Evolutionary conservation across 495 filamentous ascomycete genomes (phyloP).

Genomic region (Hypoxylon lenormandii): DNA sequence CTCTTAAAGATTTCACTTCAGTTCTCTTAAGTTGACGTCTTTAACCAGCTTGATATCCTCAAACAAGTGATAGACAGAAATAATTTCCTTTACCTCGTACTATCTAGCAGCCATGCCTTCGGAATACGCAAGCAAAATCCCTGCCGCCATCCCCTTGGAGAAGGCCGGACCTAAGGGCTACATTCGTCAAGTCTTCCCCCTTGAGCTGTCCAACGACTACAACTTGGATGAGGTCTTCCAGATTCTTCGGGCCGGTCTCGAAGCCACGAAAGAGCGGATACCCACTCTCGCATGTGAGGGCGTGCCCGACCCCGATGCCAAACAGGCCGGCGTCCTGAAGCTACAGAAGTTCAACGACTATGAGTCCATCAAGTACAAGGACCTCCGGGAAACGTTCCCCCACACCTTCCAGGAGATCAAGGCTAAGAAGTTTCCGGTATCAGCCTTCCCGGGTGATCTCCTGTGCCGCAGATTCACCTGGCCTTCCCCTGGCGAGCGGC

Average conservation of each 20-base stretch:
- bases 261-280: conserved; percentile 44
- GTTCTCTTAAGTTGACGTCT: neutral
- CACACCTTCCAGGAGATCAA: conserved; percentile 51
- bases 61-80: conserved; percentile 26
- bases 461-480: conserved; percentile 52
- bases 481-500: conserved; percentile 48
- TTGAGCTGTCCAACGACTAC: conserved; percentile 41
- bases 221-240: conserved; percentile 44
- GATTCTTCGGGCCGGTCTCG: conserved; percentile 48
- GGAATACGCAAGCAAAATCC: conserved; percentile 35
- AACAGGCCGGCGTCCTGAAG: conserved; percentile 51
- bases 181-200: conserved; percentile 51
- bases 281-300: conserved; percentile 51
- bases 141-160: conserved; percentile 49
- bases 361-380: conserved; percentile 48
- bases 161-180: conserved; percentile 55
- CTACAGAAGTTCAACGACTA: conserved; percentile 35
- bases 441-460: conserved; percentile 49
- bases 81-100: neutral
- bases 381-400: conserved; percentile 49
- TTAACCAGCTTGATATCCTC: conserved; percentile 2
- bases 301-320: conserved; percentile 47
- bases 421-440: conserved; percentile 49
- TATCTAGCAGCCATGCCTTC: conserved; percentile 29
- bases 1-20: neutral